phyloP scores from a whole-genome alignment of 331 rosid genomes.

The Telfairia occidentalis region DNA sequence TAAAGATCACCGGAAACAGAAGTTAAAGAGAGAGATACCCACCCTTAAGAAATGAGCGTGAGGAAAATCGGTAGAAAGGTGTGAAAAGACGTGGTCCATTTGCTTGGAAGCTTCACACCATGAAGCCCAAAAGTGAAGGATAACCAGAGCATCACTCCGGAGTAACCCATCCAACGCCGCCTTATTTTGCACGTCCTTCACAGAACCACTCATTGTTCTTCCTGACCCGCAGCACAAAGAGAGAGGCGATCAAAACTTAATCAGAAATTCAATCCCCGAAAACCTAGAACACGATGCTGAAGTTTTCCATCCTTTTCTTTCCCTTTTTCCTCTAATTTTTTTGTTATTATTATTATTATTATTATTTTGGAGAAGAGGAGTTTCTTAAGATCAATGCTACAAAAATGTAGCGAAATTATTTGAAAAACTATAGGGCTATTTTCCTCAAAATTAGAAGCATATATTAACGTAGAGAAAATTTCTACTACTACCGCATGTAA shows the following conservation, averaged over 20 bases:
- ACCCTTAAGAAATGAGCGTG: conserved; percentile 72
- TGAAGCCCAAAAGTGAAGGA: conserved; percentile 87
- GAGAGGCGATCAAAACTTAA: neutral
- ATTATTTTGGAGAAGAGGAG: neutral
- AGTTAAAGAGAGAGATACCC: conserved; percentile 4
- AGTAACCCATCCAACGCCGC: conserved; percentile 50
- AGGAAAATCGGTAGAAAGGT: conserved; percentile 76
- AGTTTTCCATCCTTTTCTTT: neutral
- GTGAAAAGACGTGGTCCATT: conserved; percentile 84
- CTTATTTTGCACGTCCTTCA: conserved; percentile 56
- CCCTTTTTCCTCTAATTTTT: neutral
- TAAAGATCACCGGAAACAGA: neutral
- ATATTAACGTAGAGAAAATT: too few species aligned
- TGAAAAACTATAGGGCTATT: too few species aligned
- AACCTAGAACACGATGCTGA: neutral
- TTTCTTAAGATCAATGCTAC: too few species aligned
- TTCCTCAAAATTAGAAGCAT: too few species aligned
- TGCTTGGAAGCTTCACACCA: conserved; percentile 98
- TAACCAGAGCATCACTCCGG: conserved; percentile 43
- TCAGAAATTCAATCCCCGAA: neutral
- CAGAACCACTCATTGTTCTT: conserved; percentile 67
- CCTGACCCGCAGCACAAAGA: neutral
- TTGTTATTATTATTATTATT: neutral
- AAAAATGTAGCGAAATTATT: too few species aligned
- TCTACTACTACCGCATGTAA: too few species aligned